Conservation (phyloP, 1,284 basidiomycete species). For the Moesziomyces aphidis region DNA sequence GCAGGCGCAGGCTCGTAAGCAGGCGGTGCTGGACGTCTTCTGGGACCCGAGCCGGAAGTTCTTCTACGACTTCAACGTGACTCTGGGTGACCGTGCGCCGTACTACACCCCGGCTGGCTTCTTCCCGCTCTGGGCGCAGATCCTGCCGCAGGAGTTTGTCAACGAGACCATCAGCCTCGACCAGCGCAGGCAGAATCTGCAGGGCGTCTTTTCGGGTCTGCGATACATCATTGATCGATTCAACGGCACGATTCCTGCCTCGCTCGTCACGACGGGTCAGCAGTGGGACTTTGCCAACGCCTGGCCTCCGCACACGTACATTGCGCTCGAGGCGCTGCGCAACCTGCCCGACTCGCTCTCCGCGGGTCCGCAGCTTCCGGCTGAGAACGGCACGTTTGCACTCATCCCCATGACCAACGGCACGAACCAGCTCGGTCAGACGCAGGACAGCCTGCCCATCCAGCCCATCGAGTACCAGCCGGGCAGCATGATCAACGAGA, state of each 20-base stretch:
- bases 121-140: constrained; percentile 88
- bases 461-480: constrained; percentile 72
- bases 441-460: constrained; percentile 76
- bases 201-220: constrained; percentile 79
- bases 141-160: constrained; percentile 79
- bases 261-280: constrained; percentile 80
- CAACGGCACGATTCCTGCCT: constrained; percentile 82
- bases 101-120: constrained; percentile 80
- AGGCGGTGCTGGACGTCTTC: constrained; percentile 83
- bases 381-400: constrained; percentile 73
- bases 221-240: constrained; percentile 82
- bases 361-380: constrained; percentile 72
- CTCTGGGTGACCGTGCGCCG: constrained; percentile 41
- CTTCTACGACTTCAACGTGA: constrained; percentile 81
- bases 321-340: constrained; percentile 81
- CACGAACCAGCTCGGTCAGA: constrained; percentile 77
- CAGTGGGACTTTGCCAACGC: constrained; percentile 76
- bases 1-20: constrained; percentile 74
- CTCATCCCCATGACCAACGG: constrained; percentile 73
- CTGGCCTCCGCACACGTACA: constrained; percentile 70
- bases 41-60: constrained; percentile 85
- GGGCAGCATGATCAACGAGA: constrained; percentile 65
- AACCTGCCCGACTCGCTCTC: constrained; percentile 79
- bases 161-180: constrained; percentile 70
- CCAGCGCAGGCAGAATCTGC: constrained; percentile 39